Conservation (phyloP, 768 basidiomycete genomes). For the Boletus speciosus region DNA sequence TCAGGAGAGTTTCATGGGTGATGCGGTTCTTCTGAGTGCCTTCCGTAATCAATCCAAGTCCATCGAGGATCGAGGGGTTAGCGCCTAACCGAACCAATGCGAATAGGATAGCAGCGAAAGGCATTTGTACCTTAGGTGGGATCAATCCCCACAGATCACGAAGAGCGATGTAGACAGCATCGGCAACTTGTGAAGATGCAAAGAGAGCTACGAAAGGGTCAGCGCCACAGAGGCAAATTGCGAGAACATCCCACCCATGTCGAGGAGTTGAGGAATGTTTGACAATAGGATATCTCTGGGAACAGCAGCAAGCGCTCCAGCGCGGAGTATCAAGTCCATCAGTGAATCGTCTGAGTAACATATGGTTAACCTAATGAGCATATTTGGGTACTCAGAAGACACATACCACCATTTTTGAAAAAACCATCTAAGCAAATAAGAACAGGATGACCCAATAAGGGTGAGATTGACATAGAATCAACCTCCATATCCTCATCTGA, state of each 20-base stretch:
- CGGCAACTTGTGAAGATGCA: conserved; percentile 26
- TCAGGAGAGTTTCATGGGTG: conserved; percentile 24
- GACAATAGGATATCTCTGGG: conserved; percentile 27
- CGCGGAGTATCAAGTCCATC: conserved; percentile 39
- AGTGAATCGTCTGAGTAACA: conserved; percentile 37
- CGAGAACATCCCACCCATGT: conserved; percentile 35
- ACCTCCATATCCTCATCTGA: conserved; percentile 21
- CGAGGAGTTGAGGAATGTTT: conserved; percentile 40
- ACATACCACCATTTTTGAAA: conserved; percentile 34
- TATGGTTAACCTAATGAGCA: not conserved
- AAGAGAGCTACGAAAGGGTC: conserved; percentile 16
- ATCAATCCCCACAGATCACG: conserved; percentile 31
- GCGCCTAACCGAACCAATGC: conserved; percentile 47
- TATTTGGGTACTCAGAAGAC: not conserved
- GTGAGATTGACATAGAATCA: conserved; percentile 7
- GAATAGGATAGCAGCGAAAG: conserved; percentile 34
- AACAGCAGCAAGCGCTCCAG: conserved; percentile 38
- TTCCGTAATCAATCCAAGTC: conserved; percentile 30
- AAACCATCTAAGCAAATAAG: conserved; percentile 32
- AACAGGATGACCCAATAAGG: conserved; percentile 24
- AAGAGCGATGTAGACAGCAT: conserved; percentile 34
- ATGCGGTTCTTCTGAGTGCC: conserved; percentile 10
- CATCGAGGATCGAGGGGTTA: conserved; percentile 32
- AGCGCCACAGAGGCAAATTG: not conserved
- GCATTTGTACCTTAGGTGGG: conserved; percentile 25